Evolutionary conservation across 1,139 yeast genomes (phyloP).

Genomic region (Spathaspora sp.): DNA sequence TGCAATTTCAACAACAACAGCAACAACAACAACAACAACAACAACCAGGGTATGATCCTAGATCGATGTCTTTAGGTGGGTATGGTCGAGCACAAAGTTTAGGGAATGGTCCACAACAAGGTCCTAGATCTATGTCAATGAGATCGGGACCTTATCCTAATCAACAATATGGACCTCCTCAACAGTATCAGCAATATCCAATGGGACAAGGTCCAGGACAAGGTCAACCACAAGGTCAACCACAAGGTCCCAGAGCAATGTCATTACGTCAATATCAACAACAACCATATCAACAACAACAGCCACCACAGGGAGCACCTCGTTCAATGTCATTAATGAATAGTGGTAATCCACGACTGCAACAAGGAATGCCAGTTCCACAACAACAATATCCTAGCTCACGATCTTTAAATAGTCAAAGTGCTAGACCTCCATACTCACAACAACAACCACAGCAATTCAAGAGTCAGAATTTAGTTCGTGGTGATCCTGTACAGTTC

Average conservation of each 20-base stretch:
- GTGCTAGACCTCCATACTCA: conserved; percentile 5
- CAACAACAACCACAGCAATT: conserved; percentile 9
- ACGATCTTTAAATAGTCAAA: conserved; percentile 11
- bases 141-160: conserved; percentile 12
- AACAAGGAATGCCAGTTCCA: conserved; percentile 4
- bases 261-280: conserved; percentile 10
- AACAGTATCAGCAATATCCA: background rate
- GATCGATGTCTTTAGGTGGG: conserved; percentile 10
- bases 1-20: conserved; percentile 24
- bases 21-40: conserved; percentile 18
- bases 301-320: conserved; percentile 13
- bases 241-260: conserved; percentile 18
- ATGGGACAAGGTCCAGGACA: conserved; percentile 5
- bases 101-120: conserved; percentile 9
- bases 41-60: conserved; percentile 6
- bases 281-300: background rate
- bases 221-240: background rate
- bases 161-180: conserved; percentile 2
- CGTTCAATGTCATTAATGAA: conserved; percentile 29
- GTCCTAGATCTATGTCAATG: conserved; percentile 19
- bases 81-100: conserved; percentile 3
- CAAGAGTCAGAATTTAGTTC: conserved; percentile 12
- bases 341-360: conserved; percentile 9
- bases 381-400: conserved; percentile 13
- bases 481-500: conserved; percentile 10